Evolutionary conservation across 2,329 filamentous ascomycete genomes (phyloP).

Genomic region (Aspergillus eucalypticola): DNA sequence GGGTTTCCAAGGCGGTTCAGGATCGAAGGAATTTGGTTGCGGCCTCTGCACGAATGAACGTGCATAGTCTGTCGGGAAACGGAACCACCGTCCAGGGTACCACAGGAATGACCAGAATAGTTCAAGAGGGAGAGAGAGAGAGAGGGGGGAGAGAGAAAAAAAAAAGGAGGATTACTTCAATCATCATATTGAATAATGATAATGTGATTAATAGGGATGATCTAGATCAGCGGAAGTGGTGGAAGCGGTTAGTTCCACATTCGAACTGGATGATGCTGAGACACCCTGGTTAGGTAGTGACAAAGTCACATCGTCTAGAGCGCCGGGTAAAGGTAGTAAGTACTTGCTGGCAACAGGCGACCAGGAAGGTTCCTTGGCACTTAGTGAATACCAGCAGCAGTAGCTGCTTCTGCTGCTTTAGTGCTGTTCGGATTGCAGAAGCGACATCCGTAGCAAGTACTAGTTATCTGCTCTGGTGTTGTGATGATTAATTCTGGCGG

Average conservation of each 20-base stretch:
- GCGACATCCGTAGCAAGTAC: no score
- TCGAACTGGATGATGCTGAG: background rate
- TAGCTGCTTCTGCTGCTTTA: background rate
- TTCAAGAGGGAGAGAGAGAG: background rate
- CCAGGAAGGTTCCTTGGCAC: background rate
- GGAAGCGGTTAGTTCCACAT: background rate
- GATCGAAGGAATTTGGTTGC: conserved; percentile 2
- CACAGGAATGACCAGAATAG: background rate
- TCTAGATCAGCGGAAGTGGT: background rate
- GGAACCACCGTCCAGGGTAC: background rate
- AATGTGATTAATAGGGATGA: background rate
- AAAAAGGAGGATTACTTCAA: background rate
- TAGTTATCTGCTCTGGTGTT: no score
- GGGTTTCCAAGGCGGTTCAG: background rate
- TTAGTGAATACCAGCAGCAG: background rate
- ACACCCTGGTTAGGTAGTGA: background rate
- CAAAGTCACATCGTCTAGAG: background rate
- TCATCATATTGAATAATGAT: background rate
- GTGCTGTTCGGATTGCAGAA: background rate
- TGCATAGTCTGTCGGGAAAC: background rate
- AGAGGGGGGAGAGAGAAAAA: background rate
- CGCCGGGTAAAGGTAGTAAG: background rate
- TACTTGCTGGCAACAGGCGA: background rate
- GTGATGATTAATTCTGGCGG: background rate
- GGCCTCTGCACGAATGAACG: background rate